Evolutionary conservation across 2,329 filamentous ascomycete species (phyloP), one percentile per base, ranked within the genome.

Genomic region (Nemania sp.): DNA sequence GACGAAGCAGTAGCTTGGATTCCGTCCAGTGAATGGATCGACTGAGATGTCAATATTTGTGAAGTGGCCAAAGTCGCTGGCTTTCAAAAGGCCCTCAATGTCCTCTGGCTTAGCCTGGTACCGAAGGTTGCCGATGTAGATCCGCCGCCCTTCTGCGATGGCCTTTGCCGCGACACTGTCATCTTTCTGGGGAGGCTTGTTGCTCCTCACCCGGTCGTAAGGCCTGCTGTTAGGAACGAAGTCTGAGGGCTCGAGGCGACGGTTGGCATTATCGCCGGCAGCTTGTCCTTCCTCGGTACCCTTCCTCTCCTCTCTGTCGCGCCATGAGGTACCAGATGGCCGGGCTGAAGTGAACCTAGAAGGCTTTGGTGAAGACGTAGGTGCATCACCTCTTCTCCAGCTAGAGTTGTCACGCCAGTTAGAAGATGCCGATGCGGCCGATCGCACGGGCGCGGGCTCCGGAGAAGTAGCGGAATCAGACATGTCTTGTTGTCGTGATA

Each of bases 1-100:
- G 47, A 91, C 84, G 67, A 92, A 91, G 76, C 88, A 91, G 76
- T 90, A 91, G 39, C 87, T 88, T 0, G 88, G 88, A 71, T 91
- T 91, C 46, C 88, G 80, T 42, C 82, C 84, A 32, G 83, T 88
- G 72, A 89, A 85, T 1, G 87, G 83, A 68, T 91, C 88, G 54
- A 89, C 81, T 0, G 87, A 87, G 67, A 91, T 88, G 71, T 89
- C 86, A 65, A 91, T 83, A 48, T 84, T 83, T 65, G 83, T 79
- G 58, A 75, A 75, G 13, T 72, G 65, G 2, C 64, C 72, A 15
- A 80, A 77, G 25, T 72, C 74, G 46, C 69, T 63, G 18, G 69
- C 67, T 34, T 56, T 60, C 15, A 79, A 69, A 25, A 78, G 62
- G 1, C 58, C 63, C 63, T 77, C 74, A 25, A 79, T 70, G 52